These are phyloP conservation scores for Fabrea salina DNA, from an alignment of 169 alveolate genomes.

Conservation along the genomic window DNA sequence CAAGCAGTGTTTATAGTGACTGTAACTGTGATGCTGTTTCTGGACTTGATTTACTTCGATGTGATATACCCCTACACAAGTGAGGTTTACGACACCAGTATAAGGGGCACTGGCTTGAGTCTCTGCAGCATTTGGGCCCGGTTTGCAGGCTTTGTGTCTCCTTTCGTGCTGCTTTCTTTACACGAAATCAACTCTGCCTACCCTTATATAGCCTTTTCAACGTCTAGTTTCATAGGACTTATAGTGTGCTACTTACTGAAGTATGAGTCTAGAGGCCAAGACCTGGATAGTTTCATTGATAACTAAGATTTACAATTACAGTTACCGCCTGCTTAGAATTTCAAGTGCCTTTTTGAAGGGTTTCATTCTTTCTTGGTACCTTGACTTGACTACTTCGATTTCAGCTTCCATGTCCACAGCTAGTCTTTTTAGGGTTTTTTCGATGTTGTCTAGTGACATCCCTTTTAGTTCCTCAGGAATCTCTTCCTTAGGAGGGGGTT, in stretches of 20 bases:
- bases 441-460: slow-evolving; percentile 34
- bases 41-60: neutral
- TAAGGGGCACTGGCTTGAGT: neutral
- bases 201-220: slow-evolving; percentile 1
- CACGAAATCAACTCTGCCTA: neutral
- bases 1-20: neutral
- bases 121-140: neutral
- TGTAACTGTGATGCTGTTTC: neutral
- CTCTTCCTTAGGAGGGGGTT: slow-evolving; percentile 21
- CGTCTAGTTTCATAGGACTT: neutral
- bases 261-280: neutral
- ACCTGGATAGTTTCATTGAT: neutral
- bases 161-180: neutral
- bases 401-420: slow-evolving; percentile 50
- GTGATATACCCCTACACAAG: neutral
- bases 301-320: no score
- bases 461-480: slow-evolving; percentile 48
- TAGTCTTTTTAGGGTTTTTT: slow-evolving; percentile 34
- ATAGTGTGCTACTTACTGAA: neutral
- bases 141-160: neutral
- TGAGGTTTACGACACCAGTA: neutral
- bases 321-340: no score
- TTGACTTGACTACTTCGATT: slow-evolving; percentile 39
- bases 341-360: slow-evolving; percentile 10
- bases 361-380: slow-evolving; percentile 44